Base-by-base conservation (phyloP, 2,329 filamentous ascomycete genomes). In the Colletotrichum sp. region DNA sequence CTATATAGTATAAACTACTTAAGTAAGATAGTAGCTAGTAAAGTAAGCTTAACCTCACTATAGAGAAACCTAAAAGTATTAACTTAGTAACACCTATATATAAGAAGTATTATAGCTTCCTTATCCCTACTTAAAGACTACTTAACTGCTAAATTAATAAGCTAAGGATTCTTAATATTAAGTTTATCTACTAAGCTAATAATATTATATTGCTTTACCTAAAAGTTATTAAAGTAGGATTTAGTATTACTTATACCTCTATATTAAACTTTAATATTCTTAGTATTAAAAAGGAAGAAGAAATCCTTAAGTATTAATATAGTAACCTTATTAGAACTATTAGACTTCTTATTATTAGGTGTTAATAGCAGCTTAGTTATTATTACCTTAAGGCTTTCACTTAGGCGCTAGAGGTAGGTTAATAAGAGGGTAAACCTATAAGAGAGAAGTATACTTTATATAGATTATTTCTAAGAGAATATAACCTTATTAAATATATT, bases 401-500 rank as follows among this genome's bases (percentile, higher is more conserved):
- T 32, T 32, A 32, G 30, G 10, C 4, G 10, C 10, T 32, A 32
- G 10, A 32, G 10, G 30, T 32, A 2, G 4, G 30, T 5, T 32
- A 12, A 32, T 32, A 32, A 4, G 9, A 32, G 10, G 30, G 30
- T 2, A 32, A 32, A 32, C 30, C 10, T 32, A 32, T 32, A 32
- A 32, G 10, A 4, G 10, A 10, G 30, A 32, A 4, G 10, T 2
- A 6, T 12, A 32, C 4, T 2, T 12, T 12, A 6, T 6, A 1
- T 6, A 32, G 30, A 32, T 32, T 32, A 2, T 32, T 32, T 32
- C 1, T 32, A 32, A 4, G 30, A 32, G 30, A 32, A 32, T 32
- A 12, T 32, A 32, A 32, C 10, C 9, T 32, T 32, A 12, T 13
- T 34, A 34, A 34, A 2, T 13, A 34, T 34, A 34, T 34, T 1